Percentiles rank a stretch among this genome's conserved stretches.
These are phyloP conservation scores for Aspergillus sclerotiicarbonarius DNA, from an alignment of 495 filamentous ascomycete species.

Conservation along the genomic window DNA sequence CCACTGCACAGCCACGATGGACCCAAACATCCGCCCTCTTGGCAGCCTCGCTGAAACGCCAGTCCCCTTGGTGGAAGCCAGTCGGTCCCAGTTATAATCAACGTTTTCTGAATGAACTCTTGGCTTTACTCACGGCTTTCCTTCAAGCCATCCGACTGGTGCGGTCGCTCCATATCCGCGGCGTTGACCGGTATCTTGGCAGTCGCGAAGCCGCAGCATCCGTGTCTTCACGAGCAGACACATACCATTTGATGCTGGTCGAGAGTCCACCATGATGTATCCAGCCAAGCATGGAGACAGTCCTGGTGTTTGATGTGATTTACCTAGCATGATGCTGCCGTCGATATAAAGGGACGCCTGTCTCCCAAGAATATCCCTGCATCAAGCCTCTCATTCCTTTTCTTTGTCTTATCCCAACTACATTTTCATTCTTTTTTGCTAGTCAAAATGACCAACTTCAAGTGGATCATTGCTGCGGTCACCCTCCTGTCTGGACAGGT, in stretches of 20 bases:
- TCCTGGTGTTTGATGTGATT: background rate
- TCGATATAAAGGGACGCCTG: conserved; percentile 13
- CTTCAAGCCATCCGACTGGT: background rate
- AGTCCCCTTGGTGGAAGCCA: conserved; percentile 22
- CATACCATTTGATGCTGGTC: background rate
- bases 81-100: conserved; percentile 17
- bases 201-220: conserved; percentile 3
- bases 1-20: conserved; percentile 5
- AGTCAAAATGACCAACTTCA: conserved; percentile 28
- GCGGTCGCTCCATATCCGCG: background rate
- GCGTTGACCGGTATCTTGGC: background rate
- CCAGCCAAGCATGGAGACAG: background rate
- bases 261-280: conserved; percentile 11
- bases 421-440: conserved; percentile 1
- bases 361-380: conserved; percentile 10
- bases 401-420: conserved; percentile 10
- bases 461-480: conserved; percentile 26
- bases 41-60: conserved; percentile 20
- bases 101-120: background rate
- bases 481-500: conserved; percentile 28
- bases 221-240: background rate
- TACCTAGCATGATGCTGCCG: background rate
- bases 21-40: conserved; percentile 9
- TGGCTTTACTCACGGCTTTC: background rate
- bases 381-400: conserved; percentile 7